Evolutionary conservation across 139 green algal species (phyloP).

Genomic region (Gonium pectorale): DNA sequence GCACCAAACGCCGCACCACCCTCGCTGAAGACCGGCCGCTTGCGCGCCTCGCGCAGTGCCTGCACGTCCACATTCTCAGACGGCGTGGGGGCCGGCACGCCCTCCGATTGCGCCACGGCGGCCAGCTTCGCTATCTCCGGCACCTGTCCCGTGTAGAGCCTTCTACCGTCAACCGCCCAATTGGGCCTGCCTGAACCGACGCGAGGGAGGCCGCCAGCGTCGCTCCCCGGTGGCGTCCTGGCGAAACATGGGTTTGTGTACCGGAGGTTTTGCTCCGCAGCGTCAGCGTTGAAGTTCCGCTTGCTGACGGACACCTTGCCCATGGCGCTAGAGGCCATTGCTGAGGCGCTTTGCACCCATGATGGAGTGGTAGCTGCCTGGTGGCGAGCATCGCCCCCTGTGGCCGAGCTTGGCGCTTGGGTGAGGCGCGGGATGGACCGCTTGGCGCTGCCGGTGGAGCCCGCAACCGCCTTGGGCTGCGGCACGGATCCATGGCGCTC

Average conservation of each 20-base stretch:
- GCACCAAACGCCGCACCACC: not conserved
- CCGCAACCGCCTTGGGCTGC: too few relatives aligned
- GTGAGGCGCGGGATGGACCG: too few relatives aligned
- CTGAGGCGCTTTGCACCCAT: too few relatives aligned
- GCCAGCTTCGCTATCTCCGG: not conserved
- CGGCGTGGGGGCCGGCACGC: not conserved
- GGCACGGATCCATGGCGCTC: too few relatives aligned
- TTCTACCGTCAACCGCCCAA: not conserved
- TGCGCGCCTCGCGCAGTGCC: not conserved
- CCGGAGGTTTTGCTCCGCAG: not conserved
- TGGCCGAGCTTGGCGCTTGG: too few relatives aligned
- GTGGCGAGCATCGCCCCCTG: too few relatives aligned
- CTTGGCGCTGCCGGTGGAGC: too few relatives aligned
- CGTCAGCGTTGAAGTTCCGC: not conserved
- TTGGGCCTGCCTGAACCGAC: not conserved
- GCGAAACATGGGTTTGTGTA: conserved; percentile 25
- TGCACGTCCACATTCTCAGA: conserved; percentile 14
- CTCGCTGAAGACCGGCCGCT: not conserved
- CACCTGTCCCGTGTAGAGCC: not conserved
- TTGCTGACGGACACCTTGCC: too few relatives aligned
- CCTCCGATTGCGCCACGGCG: not conserved
- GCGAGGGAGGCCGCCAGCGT: not conserved
- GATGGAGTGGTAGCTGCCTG: too few relatives aligned
- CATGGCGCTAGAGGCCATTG: too few relatives aligned
- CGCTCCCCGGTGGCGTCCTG: not conserved